phyloP scores from a whole-genome alignment of 169 alveolate genomes.

The Plasmodium sp. region DNA sequence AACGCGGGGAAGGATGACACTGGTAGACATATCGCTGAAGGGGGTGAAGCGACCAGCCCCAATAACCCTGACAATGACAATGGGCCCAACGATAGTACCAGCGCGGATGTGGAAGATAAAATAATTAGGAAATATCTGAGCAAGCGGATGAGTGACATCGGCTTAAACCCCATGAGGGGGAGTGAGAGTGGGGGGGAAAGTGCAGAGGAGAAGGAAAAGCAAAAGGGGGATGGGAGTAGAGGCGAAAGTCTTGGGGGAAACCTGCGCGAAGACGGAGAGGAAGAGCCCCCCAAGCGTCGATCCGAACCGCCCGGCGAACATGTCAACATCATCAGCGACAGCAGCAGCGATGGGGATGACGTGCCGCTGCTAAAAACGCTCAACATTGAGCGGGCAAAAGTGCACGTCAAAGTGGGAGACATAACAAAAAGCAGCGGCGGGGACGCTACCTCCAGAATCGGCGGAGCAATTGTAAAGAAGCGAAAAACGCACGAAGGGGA shows the following conservation, averaged over 20 bases:
- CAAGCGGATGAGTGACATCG: slow-evolving; percentile 12
- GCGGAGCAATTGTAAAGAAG: neutral
- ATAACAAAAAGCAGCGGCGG: neutral
- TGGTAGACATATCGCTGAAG: neutral
- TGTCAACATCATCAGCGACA: neutral
- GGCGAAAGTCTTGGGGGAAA: neutral
- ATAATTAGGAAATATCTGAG: slow-evolving; percentile 43
- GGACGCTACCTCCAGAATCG: neutral
- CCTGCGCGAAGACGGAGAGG: neutral
- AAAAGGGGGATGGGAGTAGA: neutral
- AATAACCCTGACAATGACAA: neutral
- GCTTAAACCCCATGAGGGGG: neutral
- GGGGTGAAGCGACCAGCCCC: neutral
- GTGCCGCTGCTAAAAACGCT: slow-evolving; percentile 10
- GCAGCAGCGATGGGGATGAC: slow-evolving; percentile 18
- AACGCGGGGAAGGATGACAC: neutral
- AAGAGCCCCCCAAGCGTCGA: neutral
- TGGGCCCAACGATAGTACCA: neutral
- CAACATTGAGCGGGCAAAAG: neutral
- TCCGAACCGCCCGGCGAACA: neutral
- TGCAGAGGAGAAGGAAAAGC: neutral
- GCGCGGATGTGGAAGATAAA: neutral
- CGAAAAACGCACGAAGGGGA: neutral
- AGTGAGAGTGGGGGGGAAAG: neutral
- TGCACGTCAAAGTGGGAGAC: slow-evolving; percentile 1